Percentiles rank a stretch among this genome's conserved stretches.
These are phyloP conservation scores for Epicoccum nigrum DNA, from an alignment of 2,329 filamentous ascomycete genomes.

Conservation along the genomic window DNA sequence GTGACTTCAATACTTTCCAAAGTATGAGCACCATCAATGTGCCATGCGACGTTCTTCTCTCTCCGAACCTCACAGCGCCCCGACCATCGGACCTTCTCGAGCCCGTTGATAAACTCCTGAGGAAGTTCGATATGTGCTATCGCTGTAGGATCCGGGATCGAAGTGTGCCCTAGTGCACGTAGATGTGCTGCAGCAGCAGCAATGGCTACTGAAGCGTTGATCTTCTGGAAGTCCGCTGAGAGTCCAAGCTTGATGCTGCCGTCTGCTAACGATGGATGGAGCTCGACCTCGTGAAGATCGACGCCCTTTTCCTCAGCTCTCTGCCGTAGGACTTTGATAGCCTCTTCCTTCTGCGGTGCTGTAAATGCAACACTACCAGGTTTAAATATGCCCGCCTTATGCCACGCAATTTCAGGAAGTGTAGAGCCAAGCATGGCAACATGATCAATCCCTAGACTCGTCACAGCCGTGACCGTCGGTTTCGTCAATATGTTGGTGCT, in stretches of 20 bases:
- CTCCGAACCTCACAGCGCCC: slow-evolving; percentile 77
- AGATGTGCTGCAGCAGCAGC: slow-evolving; percentile 66
- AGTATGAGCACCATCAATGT: slow-evolving; percentile 88
- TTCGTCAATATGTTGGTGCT: slow-evolving; percentile 82
- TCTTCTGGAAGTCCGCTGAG: slow-evolving; percentile 67
- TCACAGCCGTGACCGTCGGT: slow-evolving; percentile 74
- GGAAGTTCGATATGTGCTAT: slow-evolving; percentile 57
- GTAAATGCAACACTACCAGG: slow-evolving; percentile 67
- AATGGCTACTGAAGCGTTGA: slow-evolving; percentile 66
- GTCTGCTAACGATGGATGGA: slow-evolving; percentile 55
- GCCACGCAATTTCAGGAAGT: slow-evolving; percentile 84
- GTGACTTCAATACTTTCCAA: slow-evolving; percentile 79
- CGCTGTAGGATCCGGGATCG: slow-evolving; percentile 45
- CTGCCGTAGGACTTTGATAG: slow-evolving; percentile 62
- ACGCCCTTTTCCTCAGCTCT: slow-evolving; percentile 59
- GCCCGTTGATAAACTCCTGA: slow-evolving; percentile 65
- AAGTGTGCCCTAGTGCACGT: slow-evolving; percentile 49
- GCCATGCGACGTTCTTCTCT: slow-evolving; percentile 67
- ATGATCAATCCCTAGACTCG: slow-evolving; percentile 86
- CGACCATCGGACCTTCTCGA: slow-evolving; percentile 71
- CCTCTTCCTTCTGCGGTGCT: slow-evolving; percentile 61
- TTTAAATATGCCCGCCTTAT: slow-evolving; percentile 90
- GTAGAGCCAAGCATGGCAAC: slow-evolving; percentile 79
- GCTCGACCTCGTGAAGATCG: slow-evolving; percentile 55
- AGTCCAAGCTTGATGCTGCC: slow-evolving; percentile 61